Percentiles rank a stretch among this genome's conserved stretches.
Evolutionary conservation across 768 basidiomycete species (phyloP).

Genomic region (Macrolepiota albuminosa): DNA sequence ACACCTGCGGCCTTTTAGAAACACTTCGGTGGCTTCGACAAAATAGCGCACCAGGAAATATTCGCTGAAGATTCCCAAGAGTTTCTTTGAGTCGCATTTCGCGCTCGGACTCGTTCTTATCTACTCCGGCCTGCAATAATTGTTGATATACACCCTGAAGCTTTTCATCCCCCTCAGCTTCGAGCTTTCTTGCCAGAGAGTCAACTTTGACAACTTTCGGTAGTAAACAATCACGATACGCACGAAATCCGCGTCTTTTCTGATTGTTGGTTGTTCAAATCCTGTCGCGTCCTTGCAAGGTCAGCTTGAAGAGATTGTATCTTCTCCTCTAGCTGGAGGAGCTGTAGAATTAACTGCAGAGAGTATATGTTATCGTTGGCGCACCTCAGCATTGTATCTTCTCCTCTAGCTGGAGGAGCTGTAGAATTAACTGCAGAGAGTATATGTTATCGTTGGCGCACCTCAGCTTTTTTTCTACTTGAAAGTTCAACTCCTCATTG

Average conservation of each 20-base stretch:
- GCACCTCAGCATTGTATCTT: constrained; percentile 57
- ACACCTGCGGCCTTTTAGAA: constrained; percentile 53
- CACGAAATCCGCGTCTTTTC: constrained; percentile 80
- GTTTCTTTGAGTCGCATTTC: constrained; percentile 86
- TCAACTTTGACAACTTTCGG: not conserved
- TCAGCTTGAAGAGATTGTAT: constrained; percentile 53
- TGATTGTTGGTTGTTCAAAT: constrained; percentile 80
- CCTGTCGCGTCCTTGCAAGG: constrained; percentile 61
- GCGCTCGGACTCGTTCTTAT: constrained; percentile 80
- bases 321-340: constrained; percentile 55
- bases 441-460: constrained; percentile 21
- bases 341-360: not conserved
- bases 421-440: not conserved
- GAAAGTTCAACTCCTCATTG: constrained; percentile 44
- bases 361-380: constrained; percentile 7
- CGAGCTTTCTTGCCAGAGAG: constrained; percentile 61
- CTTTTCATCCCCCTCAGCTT: constrained; percentile 90
- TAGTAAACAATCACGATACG: constrained; percentile 18
- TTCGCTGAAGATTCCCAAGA: constrained; percentile 73
- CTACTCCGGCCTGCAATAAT: constrained; percentile 85
- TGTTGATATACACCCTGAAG: constrained; percentile 77
- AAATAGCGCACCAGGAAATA: constrained; percentile 70
- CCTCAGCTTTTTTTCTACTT: constrained; percentile 56
- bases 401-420: constrained; percentile 47
- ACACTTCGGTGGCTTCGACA: not conserved